Evolutionary conservation across 805 yeast genomes (phyloP).

Genomic region (Sugiyamaella smithiae): DNA sequence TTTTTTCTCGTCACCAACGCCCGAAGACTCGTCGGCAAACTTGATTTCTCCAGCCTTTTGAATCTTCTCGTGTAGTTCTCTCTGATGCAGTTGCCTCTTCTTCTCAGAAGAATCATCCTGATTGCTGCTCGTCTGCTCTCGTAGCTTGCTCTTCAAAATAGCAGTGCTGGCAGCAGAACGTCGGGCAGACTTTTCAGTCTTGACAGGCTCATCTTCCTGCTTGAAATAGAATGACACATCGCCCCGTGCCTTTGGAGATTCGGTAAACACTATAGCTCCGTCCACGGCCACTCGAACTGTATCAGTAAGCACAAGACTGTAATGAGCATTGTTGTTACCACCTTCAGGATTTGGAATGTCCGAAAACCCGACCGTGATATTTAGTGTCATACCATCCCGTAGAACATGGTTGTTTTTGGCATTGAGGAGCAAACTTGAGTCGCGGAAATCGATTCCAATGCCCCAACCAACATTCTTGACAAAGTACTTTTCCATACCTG

Average conservation of each 20-base stretch:
- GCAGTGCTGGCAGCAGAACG: constrained; percentile 50
- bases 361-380: constrained; percentile 74
- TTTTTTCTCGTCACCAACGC: constrained; percentile 43
- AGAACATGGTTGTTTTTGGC: constrained; percentile 66
- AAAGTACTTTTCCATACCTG: constrained; percentile 62
- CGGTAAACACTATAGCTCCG: constrained; percentile 67
- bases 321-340: constrained; percentile 50
- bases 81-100: constrained; percentile 78
- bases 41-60: constrained; percentile 83
- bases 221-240: constrained; percentile 85
- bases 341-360: constrained; percentile 50
- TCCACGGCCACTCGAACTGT: constrained; percentile 67
- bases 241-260: constrained; percentile 63
- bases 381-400: constrained; percentile 69
- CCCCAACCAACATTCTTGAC: constrained; percentile 83
- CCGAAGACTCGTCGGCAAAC: constrained; percentile 52
- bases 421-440: constrained; percentile 68
- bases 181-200: constrained; percentile 37
- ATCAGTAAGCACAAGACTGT: constrained; percentile 75
- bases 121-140: constrained; percentile 44
- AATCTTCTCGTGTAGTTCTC: constrained; percentile 76
- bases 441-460: constrained; percentile 87
- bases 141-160: constrained; percentile 71
- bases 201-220: constrained; percentile 50
- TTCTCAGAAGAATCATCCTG: constrained; percentile 78